Conservation (phyloP, 2,329 filamentous ascomycete genomes). For the Trichoderma afroharzianum region DNA sequence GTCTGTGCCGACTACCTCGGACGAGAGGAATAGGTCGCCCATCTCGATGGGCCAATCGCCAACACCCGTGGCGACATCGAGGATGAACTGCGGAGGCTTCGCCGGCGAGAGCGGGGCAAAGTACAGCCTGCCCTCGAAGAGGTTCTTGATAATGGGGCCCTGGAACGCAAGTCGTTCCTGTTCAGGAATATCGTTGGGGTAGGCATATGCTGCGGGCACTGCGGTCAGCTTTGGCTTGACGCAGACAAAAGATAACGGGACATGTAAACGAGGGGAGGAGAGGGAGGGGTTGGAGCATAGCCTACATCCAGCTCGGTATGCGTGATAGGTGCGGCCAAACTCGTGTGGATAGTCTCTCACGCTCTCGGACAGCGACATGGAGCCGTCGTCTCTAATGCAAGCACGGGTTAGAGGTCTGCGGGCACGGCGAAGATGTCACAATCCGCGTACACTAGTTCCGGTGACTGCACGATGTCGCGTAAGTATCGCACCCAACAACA, state of each 20-base stretch:
- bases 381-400: not conserved
- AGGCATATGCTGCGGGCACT: conserved; percentile 14
- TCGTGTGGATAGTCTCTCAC: conserved; percentile 40
- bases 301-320: conserved; percentile 16
- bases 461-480: not conserved
- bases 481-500: not conserved
- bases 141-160: conserved; percentile 27
- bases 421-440: not conserved
- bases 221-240: not conserved
- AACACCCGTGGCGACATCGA: conserved; percentile 40
- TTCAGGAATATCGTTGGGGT: conserved; percentile 29
- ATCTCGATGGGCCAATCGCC: conserved; percentile 43
- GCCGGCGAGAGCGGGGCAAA: conserved; percentile 26
- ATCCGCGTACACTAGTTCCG: not conserved
- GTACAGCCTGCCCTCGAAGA: conserved; percentile 30
- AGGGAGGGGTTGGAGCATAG: not conserved
- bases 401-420: not conserved
- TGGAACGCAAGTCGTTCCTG: conserved; percentile 31
- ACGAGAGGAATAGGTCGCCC: conserved; percentile 31
- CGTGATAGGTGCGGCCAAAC: conserved; percentile 27
- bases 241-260: not conserved
- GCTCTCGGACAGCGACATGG: conserved; percentile 37
- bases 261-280: too few species aligned
- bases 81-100: conserved; percentile 27
- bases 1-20: conserved; percentile 31